Evolutionary conservation across 768 basidiomycete genomes (phyloP).

Genomic region (Russula griseocarnosa): DNA sequence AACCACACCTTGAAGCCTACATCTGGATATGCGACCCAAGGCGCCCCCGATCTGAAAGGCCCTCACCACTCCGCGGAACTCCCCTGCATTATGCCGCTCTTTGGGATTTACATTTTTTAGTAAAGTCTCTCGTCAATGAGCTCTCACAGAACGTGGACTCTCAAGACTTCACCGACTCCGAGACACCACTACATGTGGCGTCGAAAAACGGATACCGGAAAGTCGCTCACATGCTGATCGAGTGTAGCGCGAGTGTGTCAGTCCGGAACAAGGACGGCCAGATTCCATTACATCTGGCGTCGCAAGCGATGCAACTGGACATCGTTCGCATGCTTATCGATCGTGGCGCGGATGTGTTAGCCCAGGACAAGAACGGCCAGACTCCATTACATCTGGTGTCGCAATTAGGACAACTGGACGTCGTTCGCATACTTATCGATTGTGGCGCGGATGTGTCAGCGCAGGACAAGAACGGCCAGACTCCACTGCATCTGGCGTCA

Average conservation of each 20-base stretch:
- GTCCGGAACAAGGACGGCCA: conserved; percentile 33
- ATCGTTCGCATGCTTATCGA: too few species aligned
- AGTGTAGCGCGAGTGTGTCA: conserved; percentile 40
- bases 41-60: conserved; percentile 57
- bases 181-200: neutral
- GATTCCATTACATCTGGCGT: too few species aligned
- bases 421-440: too few species aligned
- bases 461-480: too few species aligned
- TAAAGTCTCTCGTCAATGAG: conserved; percentile 56
- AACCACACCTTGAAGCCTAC: neutral
- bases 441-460: too few species aligned
- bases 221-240: conserved; percentile 50
- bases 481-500: too few species aligned
- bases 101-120: neutral
- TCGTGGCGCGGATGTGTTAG: too few species aligned
- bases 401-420: too few species aligned
- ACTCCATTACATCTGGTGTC: too few species aligned
- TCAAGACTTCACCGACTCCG: neutral
- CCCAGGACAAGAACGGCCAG: too few species aligned
- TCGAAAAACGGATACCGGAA: too few species aligned
- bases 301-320: too few species aligned
- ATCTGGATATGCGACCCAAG: neutral
- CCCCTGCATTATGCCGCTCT: neutral
- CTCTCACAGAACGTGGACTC: neutral
- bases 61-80: conserved; percentile 48